Evolutionary conservation across 139 green algal genomes (phyloP), one percentile per base, ranked within the genome.

Genomic region (Microglena sp.): DNA sequence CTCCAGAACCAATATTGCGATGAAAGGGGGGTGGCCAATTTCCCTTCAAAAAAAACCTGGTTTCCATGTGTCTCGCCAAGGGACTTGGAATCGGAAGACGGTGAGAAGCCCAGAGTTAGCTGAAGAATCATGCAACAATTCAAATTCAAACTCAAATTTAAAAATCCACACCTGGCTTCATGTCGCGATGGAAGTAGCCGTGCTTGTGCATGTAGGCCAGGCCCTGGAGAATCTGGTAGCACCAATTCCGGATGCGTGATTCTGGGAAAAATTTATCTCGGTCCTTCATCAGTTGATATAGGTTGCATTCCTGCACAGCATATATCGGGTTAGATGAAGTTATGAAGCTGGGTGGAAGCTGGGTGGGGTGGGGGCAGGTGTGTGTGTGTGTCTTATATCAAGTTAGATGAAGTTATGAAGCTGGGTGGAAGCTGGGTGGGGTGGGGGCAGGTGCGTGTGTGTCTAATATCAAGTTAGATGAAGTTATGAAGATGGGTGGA

Each of bases 231-330:
- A 97, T 90, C 77, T 96, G 87, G 70, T 86, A 93, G 43, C 68
- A 79, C 92, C 87, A 95, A 61, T 87, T 87, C 7, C 88, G 77
- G 5, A 98, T 76, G 2, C 84, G 79, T 0, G 75, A 70, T 69
- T 98, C 90, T 0, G 83, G 72, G 46, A 96, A 84, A 44, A 84
- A 80, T 73, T 86, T 87, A 62, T 89, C 79, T 1, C 85, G 77
- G 64, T 95, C 87, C 72, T 97, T 97, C 64, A 94, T 95, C 33
- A 92, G 45, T 70, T 98, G 89, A 71, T 97, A 97, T 36, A 97
- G 60, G 71, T 97, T 98, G 72, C 82, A 92, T 34, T 92, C 87
- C 87, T 93, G 73, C 2, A 55, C n/a, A 63, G n/a, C n/a, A n/a
- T 22, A 15, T n/a, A 50, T 50, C 11, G 40, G 18, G 11, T 11